A percentile compares a stretch with the other conserved stretches of the same genome.
phyloP scores from a whole-genome alignment of 495 filamentous ascomycete genomes.

The Podospora australis region DNA sequence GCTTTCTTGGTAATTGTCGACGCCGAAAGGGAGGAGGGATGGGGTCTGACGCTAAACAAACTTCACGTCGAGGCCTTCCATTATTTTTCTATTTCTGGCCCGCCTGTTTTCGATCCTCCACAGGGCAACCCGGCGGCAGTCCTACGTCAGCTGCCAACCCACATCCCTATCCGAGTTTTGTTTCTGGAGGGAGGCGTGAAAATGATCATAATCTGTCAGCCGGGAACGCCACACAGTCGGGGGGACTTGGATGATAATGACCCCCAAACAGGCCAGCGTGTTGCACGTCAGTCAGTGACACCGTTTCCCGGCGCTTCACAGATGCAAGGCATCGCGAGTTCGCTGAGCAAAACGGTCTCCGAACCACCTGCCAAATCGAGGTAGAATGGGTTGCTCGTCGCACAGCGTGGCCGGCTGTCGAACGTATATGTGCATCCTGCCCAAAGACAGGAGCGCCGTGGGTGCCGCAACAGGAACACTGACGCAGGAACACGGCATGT shows the following conservation, averaged over 20 bases:
- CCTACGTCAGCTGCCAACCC: not conserved
- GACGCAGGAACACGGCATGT: constrained; percentile 20
- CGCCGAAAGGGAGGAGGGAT: no score
- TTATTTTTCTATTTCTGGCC: constrained; percentile 4
- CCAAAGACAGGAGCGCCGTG: not conserved
- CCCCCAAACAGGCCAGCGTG: not conserved
- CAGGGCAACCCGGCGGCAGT: constrained; percentile 1
- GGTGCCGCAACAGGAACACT: not conserved
- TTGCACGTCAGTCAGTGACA: not conserved
- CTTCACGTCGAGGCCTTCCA: not conserved
- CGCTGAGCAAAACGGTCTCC: not conserved
- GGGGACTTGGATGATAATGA: not conserved
- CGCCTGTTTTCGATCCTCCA: constrained; percentile 1
- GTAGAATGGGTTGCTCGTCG: not conserved
- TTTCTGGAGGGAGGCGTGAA: not conserved
- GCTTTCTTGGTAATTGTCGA: no score
- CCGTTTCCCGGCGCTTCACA: not conserved
- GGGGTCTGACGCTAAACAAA: not conserved
- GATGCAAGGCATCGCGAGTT: not conserved
- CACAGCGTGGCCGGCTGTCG: not conserved
- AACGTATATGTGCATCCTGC: constrained; percentile 1
- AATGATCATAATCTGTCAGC: not conserved
- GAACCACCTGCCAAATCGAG: not conserved
- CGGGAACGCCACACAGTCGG: not conserved
- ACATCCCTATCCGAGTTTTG: not conserved